Evolutionary conservation across 208 protist species (phyloP).

Genomic region (Leishmania martiniquensis): DNA sequence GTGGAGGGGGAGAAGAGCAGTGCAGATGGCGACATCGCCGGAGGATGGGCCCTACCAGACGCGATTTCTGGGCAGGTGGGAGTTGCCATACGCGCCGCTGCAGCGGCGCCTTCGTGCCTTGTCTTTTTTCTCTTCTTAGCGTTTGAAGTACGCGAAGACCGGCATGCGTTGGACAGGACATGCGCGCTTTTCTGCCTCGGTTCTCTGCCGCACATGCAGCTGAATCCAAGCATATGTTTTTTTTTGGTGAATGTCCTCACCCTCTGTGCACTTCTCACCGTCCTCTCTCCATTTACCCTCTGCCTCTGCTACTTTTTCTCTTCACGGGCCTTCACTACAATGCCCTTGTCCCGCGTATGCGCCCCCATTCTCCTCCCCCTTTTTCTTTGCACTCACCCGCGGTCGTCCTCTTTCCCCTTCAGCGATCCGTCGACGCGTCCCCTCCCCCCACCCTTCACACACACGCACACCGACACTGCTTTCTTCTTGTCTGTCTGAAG

Average conservation of each 20-base stretch:
- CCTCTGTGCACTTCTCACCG: no score
- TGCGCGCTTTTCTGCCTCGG: background rate
- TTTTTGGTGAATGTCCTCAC: no score
- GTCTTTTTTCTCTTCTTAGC: background rate
- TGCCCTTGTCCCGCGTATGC: no score
- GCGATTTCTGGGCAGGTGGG: no score
- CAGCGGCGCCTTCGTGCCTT: background rate
- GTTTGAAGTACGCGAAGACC: background rate
- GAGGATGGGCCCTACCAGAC: no score
- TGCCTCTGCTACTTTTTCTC: slow-evolving; percentile 4
- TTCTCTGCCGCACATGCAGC: background rate
- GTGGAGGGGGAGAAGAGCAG: no score
- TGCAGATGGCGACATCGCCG: no score
- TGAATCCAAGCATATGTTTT: background rate
- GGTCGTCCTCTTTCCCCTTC: background rate
- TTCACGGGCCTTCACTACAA: background rate
- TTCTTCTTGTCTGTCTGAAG: background rate
- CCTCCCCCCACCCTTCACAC: no score
- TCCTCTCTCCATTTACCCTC: background rate
- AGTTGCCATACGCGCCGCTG: no score
- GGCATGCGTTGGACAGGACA: background rate
- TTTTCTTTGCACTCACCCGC: background rate
- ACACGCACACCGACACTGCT: no score
- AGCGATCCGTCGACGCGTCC: background rate
- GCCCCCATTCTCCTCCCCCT: background rate